Conservation (phyloP, 495 filamentous ascomycete species). For the Hypoxylon cercidicola region DNA sequence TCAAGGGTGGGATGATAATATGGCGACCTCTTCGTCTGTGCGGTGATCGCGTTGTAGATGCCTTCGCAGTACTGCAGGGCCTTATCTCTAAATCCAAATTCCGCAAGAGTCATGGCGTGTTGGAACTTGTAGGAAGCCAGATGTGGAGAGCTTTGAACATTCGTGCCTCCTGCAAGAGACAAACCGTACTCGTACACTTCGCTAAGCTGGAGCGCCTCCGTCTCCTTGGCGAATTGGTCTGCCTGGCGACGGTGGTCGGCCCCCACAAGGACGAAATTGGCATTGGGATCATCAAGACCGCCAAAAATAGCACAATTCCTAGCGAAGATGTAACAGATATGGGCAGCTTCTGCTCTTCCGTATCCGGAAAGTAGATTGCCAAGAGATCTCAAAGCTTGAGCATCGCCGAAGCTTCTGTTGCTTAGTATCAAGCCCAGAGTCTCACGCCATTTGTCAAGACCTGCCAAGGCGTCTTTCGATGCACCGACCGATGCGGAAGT, state of each 20-base stretch:
- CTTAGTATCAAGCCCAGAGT: slow-evolving; percentile 84
- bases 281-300: slow-evolving; percentile 83
- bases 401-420: slow-evolving; percentile 85
- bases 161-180: slow-evolving; percentile 67
- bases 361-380: slow-evolving; percentile 88
- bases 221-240: slow-evolving; percentile 74
- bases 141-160: slow-evolving; percentile 73
- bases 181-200: slow-evolving; percentile 93
- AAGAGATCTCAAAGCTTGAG: slow-evolving; percentile 77
- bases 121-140: slow-evolving; percentile 89
- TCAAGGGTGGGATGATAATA: slow-evolving; percentile 84
- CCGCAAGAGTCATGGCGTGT: slow-evolving; percentile 83
- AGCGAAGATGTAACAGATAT: slow-evolving; percentile 79
- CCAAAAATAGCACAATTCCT: slow-evolving; percentile 71
- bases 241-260: slow-evolving; percentile 76
- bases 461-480: slow-evolving; percentile 79
- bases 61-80: slow-evolving; percentile 92
- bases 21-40: slow-evolving; percentile 81
- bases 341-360: slow-evolving; percentile 88
- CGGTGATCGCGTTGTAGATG: slow-evolving; percentile 79
- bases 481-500: slow-evolving; percentile 68
- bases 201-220: slow-evolving; percentile 86
- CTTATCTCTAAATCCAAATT: slow-evolving; percentile 81
- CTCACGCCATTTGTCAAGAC: slow-evolving; percentile 93
- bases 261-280: slow-evolving; percentile 84